Evolutionary conservation across 495 filamentous ascomycete species (phyloP), one percentile per base, ranked within the genome.

Genomic region (Penicillium taxi): DNA sequence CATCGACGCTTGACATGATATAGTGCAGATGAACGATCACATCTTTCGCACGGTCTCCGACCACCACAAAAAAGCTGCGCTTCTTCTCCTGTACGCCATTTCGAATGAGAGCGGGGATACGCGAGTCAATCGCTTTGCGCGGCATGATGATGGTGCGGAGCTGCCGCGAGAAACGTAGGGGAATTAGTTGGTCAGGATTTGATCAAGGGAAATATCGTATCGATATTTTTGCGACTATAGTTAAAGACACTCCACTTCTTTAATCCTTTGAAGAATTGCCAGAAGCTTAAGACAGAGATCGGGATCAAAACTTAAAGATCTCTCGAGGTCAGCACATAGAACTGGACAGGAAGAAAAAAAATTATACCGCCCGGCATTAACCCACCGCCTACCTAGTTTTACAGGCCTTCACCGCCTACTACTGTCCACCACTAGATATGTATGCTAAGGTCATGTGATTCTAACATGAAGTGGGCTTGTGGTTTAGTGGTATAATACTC

Each of bases 61-160:
- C 93, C 4, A 99, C 77, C 35, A 96, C 83, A 61, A 99, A 89
- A 68, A 99, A 95, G 63, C 84, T 91, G 50, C 93, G 78, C 67
- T 96, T 96, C 73, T 95, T 95, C 58, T 94, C 86, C 64, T 94
- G 86, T 33, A 91, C 74, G 37, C 86, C 82, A 83, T 99, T 99
- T 55, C 84, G 83, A 47, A 99, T 90, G 35, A 99, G 78, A 51
- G 94, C 82, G 18, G 86, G 89, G 49, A 99, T 99, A 44, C 93
- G 86, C 62, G 88, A 85, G 55, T 98, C 93, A 56, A 76, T 67
- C 27, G 72, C 72, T 52, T 76, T 76, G 45, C 72, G 66, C 50
- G 72, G 69, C 72, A 75, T 75, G 28, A 39, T 63, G 41, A 41
- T 22, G 25, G 37, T 44, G 49, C 44, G 47, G 48, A 48, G 35